Evolutionary conservation across 345 rosid genomes (phyloP), one percentile per base, ranked within the genome.

Genomic region (Hibiscus mutabilis): DNA sequence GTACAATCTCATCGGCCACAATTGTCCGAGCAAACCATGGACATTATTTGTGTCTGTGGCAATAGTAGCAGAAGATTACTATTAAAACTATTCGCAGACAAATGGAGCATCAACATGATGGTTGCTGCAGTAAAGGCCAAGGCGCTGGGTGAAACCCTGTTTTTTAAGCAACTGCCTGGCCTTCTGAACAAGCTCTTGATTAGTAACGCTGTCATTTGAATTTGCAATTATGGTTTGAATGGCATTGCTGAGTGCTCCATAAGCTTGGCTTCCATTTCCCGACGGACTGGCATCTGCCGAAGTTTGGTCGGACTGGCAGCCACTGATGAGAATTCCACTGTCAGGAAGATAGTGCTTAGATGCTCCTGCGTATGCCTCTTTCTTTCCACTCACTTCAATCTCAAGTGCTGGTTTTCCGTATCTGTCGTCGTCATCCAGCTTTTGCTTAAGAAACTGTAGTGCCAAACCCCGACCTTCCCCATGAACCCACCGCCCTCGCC

Each of bases 241-340:
- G 11, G 91, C 93, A 63, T 94, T 94, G 86, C 98, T 94, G 55
- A 91, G 86, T 22, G 98, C 98, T 72, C 98, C 98, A 72, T 91
- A 91, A 51, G 97, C 91, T 75, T 80, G 88, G 1, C 68, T 58
- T 14, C 93, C 55, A 29, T 81, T 82, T 49, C 95, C 97, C 0
- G 84, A 74, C 29, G 98, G 98, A 68, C 86, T 90, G 5, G 98
- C 98, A 60, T 94, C 98, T 0, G 98, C 98, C 6, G 98, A 94
- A 60, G 97, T 90, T 82, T 94, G 98, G 83, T 93, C 81, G 19
- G 87, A 84, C 77, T 93, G 98, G 72, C 98, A 93, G 42, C 98
- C 98, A 0, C 98, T 94, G 61, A 94, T 82, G 74, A 94, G 79
- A 82, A 94, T 84, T 69, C 96, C 98, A 1, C 87, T 79, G 60